These are phyloP conservation scores for Parietaria judaica DNA, from an alignment of 306 rosid species.

Conservation along the genomic window DNA sequence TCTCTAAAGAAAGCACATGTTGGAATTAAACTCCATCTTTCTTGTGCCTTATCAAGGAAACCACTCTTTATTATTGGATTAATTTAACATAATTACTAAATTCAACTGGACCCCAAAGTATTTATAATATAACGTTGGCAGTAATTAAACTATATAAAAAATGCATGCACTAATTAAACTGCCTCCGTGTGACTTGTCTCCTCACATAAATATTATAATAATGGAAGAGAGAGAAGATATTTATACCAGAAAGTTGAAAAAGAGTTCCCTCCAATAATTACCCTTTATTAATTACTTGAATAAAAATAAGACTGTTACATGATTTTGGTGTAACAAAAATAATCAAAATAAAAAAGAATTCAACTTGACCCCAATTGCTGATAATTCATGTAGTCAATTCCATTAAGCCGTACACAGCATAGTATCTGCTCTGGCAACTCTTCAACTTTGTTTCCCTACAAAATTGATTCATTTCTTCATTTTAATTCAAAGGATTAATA, in stretches of 20 bases:
- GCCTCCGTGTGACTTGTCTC: slow-evolving; percentile 16
- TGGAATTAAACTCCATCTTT: no score
- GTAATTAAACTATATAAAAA: not conserved
- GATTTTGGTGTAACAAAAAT: not conserved
- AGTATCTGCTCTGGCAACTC: slow-evolving; percentile 92
- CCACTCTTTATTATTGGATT: no score
- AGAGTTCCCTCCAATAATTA: slow-evolving; percentile 24
- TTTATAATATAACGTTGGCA: not conserved
- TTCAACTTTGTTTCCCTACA: slow-evolving; percentile 88
- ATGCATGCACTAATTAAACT: not conserved
- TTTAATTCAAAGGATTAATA: not conserved
- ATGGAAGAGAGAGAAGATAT: slow-evolving; percentile 12
- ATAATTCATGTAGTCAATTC: slow-evolving; percentile 72
- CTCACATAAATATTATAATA: no score
- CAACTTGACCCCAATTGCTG: slow-evolving; percentile 63
- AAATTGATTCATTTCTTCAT: not conserved
- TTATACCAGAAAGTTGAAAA: slow-evolving; percentile 4
- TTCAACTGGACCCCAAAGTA: not conserved
- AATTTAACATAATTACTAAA: not conserved
- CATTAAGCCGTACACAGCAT: slow-evolving; percentile 81
- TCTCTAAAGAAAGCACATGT: no score
- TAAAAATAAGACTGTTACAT: not conserved
- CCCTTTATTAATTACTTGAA: slow-evolving; percentile 12
- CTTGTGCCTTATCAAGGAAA: no score
- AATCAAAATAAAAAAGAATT: not conserved